Conservation (phyloP, 441 rosid species). For the Isatis lusitanica region DNA sequence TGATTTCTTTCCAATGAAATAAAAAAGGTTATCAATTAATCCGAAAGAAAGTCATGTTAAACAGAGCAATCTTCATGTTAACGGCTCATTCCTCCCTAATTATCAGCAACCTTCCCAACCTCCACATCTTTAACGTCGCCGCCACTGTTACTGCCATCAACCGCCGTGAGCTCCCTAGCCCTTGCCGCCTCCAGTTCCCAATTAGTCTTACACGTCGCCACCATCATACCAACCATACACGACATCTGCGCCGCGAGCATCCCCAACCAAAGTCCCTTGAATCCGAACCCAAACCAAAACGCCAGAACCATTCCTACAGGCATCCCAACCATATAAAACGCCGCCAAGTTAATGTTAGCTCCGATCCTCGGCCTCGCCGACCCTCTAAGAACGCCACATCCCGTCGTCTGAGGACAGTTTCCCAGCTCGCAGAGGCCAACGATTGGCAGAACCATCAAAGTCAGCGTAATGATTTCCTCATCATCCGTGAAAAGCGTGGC, state of each 20-base stretch:
- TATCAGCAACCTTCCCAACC: constrained; percentile 11
- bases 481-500: constrained; percentile 77
- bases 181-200: constrained; percentile 34
- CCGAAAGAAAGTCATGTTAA: constrained; percentile 5
- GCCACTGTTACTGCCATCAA: neutral
- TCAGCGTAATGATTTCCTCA: constrained; percentile 56
- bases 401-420: constrained; percentile 92
- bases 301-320: constrained; percentile 21
- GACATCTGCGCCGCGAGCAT: constrained; percentile 35
- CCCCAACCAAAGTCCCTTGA: constrained; percentile 38
- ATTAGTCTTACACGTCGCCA: constrained; percentile 22
- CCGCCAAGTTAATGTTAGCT: constrained; percentile 62
- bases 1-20: neutral
- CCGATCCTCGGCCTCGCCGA: constrained; percentile 87
- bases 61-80: constrained; percentile 9
- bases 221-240: constrained; percentile 34
- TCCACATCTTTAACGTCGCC: constrained; percentile 12
- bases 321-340: constrained; percentile 33
- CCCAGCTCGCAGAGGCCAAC: constrained; percentile 91
- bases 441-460: constrained; percentile 70
- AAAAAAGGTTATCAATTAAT: constrained; percentile 20
- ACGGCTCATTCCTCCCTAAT: constrained; percentile 1
- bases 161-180: constrained; percentile 30
- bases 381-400: constrained; percentile 85
- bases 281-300: constrained; percentile 29